Evolutionary conservation across 2,329 filamentous ascomycete species (phyloP), one percentile per base, ranked within the genome.

Genomic region (Ophiognomonia clavigignenti-juglandacearum): DNA sequence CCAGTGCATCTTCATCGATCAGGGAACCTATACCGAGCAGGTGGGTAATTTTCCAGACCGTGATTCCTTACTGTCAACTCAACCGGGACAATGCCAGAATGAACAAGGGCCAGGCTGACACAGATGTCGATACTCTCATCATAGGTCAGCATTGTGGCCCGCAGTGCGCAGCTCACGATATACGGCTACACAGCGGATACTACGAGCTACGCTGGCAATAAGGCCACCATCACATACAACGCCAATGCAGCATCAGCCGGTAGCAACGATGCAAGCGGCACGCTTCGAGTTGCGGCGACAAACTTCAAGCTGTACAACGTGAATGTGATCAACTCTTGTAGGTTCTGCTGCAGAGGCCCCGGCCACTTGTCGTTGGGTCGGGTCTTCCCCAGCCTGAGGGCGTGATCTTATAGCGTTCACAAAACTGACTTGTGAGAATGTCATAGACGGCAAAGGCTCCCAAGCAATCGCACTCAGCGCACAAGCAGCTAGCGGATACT

Each of bases 281-380:
- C 71, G 0, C 60, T 75, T 18, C 59, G 69, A 8, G 64, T 72
- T 26, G 64, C 67, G 54, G 69, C 74, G 1, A 58, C 62, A 6
- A 71, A 77, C 54, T 71, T 83, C 49, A 76, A 74, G 54, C 63
- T 83, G n/a, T 85, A 85, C 66, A 85, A 84, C 53, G 68, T 85
- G 59, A 78, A 75, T 43, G 62, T 75, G 11, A 61, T 63, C 11
- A 75, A 75, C 53, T 64, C 64, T 0, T 71, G 67, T 46, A 16
- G 16, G 31, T 16, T 8, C 18, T 11, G 4, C 10, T n/a, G 29
- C 13, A 31, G 11, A 5, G 5, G 10, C 4, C 10, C 4, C 4
- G 29, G 29, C 29, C 26, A 29, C 26, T 29, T 29, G 13, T 29
- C 26, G 26, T 29, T 7, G 26, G 26, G 26, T 29, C 26, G 7